A percentile compares a stretch with the other conserved stretches of the same genome.
These are phyloP conservation scores for Solanum sejunctum DNA, from an alignment of 257 asterid species.

Conservation along the genomic window DNA sequence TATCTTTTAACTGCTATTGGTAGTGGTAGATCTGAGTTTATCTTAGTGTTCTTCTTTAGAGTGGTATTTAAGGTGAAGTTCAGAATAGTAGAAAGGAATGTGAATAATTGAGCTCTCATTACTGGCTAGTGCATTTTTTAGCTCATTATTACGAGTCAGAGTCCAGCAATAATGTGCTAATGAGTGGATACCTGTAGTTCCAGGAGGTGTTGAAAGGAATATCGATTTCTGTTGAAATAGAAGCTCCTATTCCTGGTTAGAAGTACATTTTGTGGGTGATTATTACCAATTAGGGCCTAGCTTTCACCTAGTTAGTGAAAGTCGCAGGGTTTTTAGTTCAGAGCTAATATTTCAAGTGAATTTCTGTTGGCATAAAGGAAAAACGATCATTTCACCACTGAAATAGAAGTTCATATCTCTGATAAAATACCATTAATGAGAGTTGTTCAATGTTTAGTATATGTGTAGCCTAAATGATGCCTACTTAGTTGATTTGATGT, in stretches of 20 bases:
- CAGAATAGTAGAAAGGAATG: not conserved
- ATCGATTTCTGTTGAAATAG: not conserved
- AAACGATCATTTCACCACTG: not conserved
- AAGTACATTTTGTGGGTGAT: not conserved
- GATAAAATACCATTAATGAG: not conserved
- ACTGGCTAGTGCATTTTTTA: not conserved
- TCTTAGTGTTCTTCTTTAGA: not conserved
- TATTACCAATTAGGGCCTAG: not conserved
- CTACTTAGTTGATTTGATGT: not conserved
- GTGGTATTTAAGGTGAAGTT: not conserved
- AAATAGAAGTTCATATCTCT: not conserved
- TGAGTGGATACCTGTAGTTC: not conserved
- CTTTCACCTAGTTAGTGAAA: not conserved
- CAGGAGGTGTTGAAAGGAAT: not conserved
- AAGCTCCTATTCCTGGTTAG: not conserved
- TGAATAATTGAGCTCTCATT: not conserved
- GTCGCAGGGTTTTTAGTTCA: not conserved
- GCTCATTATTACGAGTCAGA: not conserved
- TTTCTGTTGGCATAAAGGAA: not conserved
- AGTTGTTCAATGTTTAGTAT: not conserved
- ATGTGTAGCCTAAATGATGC: not conserved
- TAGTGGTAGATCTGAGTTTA: conserved; percentile 16
- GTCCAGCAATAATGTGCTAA: not conserved
- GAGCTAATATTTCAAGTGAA: not conserved
- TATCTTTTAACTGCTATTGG: not conserved